Evolutionary conservation across 177 flowering plant species (phyloP), one percentile per base, ranked within the genome.

Genomic region (Vitis hybrid): DNA sequence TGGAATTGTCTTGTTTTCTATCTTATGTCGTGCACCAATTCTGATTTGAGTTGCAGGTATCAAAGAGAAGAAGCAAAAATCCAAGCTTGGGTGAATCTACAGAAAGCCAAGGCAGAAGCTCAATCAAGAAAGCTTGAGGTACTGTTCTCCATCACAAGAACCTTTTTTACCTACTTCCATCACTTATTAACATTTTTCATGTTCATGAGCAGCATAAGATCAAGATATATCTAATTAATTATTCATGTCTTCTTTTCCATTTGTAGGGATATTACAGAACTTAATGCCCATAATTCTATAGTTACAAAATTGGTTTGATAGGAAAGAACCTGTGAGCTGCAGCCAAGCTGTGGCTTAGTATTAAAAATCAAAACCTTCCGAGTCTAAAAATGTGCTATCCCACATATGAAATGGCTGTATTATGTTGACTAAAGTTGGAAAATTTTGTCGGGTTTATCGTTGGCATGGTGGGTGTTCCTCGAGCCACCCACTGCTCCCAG

Each of bases 101-200:
- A 91, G 83, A 90, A 51, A 68, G 97, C 98, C 59, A 92, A 92
- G 80, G 97, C 94, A 70, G 98, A 94, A 84, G 98, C 98, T 73
- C 92, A 93, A 71, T 86, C 97, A 22, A 90, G 85, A 80, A 94
- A 94, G 79, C 97, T 94, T 50, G 99, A 94, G 99, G 99, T 92
- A 85, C 51, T 59, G 20, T 10, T 14, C 26, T 26, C 29, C 29
- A 26, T 26, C 29, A 26, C 29, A 3, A 39, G 45, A 39, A 26
- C 29, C 45, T 4, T 39, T 39, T 7, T 39, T 39, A 39, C 45
- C 45, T 4, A 39, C 45, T 7, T 39, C 45, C 45, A 39, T 39
- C 45, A 39, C 6, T 39, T 39, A 6, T 39, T 39, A 39, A 39
- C 45, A 39, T 39, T 39, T 39, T 39, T 39, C 45, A 39, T 39